phyloP scores from a whole-genome alignment of 2,329 filamentous ascomycete genomes.

The Truncatella angustata region DNA sequence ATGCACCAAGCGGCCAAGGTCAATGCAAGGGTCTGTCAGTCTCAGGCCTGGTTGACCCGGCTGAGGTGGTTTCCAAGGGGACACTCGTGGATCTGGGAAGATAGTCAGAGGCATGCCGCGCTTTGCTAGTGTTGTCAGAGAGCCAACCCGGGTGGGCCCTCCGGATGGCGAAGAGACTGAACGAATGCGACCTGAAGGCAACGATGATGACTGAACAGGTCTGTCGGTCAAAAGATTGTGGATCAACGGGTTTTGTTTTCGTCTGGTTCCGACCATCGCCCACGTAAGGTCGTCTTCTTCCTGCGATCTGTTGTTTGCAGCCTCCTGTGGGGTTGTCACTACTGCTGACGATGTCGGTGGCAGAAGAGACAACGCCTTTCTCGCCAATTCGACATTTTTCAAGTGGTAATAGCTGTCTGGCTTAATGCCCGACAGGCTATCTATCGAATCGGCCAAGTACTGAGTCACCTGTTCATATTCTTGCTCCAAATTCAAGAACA shows the following conservation, averaged over 20 bases:
- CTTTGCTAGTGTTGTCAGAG: constrained; percentile 79
- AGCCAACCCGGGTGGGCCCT: constrained; percentile 25
- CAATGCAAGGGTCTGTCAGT: constrained; percentile 77
- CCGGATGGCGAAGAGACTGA: constrained; percentile 35
- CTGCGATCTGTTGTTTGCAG: constrained; percentile 52
- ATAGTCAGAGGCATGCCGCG: constrained; percentile 86
- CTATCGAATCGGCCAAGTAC: constrained; percentile 45
- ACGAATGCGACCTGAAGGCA: constrained; percentile 69
- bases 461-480: constrained; percentile 71
- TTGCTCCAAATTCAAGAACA: constrained; percentile 92
- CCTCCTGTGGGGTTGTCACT: constrained; percentile 82
- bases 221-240: constrained; percentile 97
- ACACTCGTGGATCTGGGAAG: constrained; percentile 66
- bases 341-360: constrained; percentile 84
- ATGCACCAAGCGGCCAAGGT: constrained; percentile 77
- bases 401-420: constrained; percentile 38
- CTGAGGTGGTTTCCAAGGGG: constrained; percentile 66
- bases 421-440: constrained; percentile 26
- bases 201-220: constrained; percentile 84
- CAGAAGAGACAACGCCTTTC: constrained; percentile 68
- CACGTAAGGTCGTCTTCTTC: constrained; percentile 56
- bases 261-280: constrained; percentile 46
- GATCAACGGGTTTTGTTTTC: constrained; percentile 77
- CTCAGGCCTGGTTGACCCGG: constrained; percentile 60
- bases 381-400: constrained; percentile 72